A percentile compares a stretch with the other conserved stretches of the same genome.
Conservation (phyloP, 2,329 filamentous ascomycete species). For the Colletotrichum brevisporum region DNA sequence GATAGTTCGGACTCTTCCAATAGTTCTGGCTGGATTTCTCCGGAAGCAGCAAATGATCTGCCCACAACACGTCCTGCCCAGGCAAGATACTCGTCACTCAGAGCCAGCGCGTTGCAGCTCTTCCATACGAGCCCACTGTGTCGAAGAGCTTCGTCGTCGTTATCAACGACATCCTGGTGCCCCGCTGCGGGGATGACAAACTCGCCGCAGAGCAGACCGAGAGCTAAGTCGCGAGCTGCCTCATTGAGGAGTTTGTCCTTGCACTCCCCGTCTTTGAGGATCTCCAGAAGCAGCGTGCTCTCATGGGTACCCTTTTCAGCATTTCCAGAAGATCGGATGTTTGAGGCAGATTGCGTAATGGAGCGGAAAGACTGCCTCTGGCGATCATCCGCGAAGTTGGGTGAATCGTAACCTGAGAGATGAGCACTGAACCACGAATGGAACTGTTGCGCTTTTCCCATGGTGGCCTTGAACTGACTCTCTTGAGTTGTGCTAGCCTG, state of each 20-base stretch:
- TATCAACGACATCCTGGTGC: constrained; percentile 74
- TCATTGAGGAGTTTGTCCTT: constrained; percentile 76
- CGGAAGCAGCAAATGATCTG: constrained; percentile 84
- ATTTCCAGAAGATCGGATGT: constrained; percentile 78
- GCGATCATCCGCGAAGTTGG: constrained; percentile 61
- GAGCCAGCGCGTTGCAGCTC: constrained; percentile 75
- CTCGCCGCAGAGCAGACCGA: constrained; percentile 80
- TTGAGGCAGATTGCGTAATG: constrained; percentile 78
- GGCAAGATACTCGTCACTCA: constrained; percentile 78
- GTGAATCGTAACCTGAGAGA: constrained; percentile 73
- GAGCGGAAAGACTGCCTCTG: constrained; percentile 72
- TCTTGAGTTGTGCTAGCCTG: constrained; percentile 88
- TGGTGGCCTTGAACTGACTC: constrained; percentile 82
- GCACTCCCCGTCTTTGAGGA: constrained; percentile 80
- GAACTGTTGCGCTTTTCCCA: constrained; percentile 82
- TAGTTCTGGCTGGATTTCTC: constrained; percentile 73
- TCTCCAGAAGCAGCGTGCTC: constrained; percentile 82
- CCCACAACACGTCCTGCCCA: constrained; percentile 92
- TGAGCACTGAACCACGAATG: constrained; percentile 83
- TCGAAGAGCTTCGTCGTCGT: constrained; percentile 73
- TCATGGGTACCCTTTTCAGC: constrained; percentile 80
- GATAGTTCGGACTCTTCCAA: constrained; percentile 71
- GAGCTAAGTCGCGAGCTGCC: constrained; percentile 77
- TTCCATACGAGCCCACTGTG: constrained; percentile 81
- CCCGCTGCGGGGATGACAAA: constrained; percentile 75